phyloP scores from a whole-genome alignment of 1,284 basidiomycete genomes.

The Ceratobasidium sp. region DNA sequence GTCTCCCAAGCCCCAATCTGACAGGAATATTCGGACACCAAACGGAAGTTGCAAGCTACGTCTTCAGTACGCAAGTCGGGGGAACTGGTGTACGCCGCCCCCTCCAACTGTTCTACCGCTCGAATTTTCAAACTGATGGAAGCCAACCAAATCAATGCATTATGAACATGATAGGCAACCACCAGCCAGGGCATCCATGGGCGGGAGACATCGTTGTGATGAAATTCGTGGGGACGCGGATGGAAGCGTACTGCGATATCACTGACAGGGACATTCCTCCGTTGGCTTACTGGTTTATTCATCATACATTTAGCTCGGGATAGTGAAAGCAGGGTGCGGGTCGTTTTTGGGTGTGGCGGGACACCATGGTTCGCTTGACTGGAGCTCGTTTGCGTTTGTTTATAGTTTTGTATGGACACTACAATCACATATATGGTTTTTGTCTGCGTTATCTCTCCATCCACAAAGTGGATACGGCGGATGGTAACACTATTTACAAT shows the following conservation, averaged over 20 bases:
- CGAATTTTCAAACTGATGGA: constrained; percentile 39
- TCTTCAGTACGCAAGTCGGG: constrained; percentile 16
- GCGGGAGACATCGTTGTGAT: constrained; percentile 59
- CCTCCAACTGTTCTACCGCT: constrained; percentile 42
- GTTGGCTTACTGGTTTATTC: constrained; percentile 2
- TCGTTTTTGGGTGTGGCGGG: too few species aligned
- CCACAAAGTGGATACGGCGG: not conserved
- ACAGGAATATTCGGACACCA: not conserved
- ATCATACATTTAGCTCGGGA: not conserved
- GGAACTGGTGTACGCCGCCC: constrained; percentile 40
- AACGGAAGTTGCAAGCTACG: not conserved
- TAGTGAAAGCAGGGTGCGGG: not conserved
- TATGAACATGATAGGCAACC: not conserved
- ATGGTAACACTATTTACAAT: not conserved
- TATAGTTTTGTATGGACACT: not conserved
- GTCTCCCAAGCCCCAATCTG: not conserved
- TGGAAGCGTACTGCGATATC: constrained; percentile 3
- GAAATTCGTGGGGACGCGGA: constrained; percentile 75
- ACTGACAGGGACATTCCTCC: not conserved
- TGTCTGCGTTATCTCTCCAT: not conserved
- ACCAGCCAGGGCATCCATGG: constrained; percentile 8
- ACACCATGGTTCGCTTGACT: too few species aligned
- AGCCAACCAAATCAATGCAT: constrained; percentile 10
- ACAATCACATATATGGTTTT: not conserved
- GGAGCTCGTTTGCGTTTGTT: not conserved